Base-by-base conservation (phyloP, 2,329 filamentous ascomycete genomes). In the Penicillium sclerotiorum region DNA sequence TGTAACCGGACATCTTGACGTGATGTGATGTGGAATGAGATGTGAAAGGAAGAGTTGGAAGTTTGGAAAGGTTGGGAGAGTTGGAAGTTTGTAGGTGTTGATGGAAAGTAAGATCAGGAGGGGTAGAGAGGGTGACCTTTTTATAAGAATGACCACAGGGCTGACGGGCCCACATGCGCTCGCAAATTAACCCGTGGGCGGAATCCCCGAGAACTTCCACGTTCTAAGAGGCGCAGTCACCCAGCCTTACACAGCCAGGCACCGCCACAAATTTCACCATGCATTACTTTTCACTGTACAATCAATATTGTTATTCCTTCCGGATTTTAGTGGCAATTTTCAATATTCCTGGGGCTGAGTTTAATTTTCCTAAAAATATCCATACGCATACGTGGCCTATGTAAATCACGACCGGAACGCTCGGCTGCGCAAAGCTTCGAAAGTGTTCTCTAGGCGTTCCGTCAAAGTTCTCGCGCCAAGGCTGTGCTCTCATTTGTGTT, bases 1-100 rank as follows among this genome's bases (percentile, higher is more conserved):
- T 53, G 61, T 65, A 65, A 43, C 64, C 62, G 32, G 61, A 60
- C 56, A 62, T 62, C 27, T 20, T 53, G 37, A 41, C 27, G 22
- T 18, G 39, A 44, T 27, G 37, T 46, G 30, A 21, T 33, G 36
- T 27, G 15, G 23, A 45, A 36, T 28, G 45, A 43, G 43, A 25
- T 33, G n/a, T 20, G 33, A 17, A 35, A 18, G 37, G 36, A 38
- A 36, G 47, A 30, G 17, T 30, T 39, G 36, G 37, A 50, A 47
- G 53, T 41, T 28, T 40, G 49, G 39, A 49, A 33, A 23, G 15
- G 27, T 39, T 23, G 38, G 25, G 45, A 25, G 37, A 15, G 20
- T 15, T 8, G 44, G 25, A 44, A 22, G 37, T n/a, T n/a, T n/a
- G n/a, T n/a, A n/a, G n/a, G n/a, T n/a, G n/a, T 32, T 21, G 45